Conservation (phyloP, 495 filamentous ascomycete genomes). For the Penicillium paradoxum region DNA sequence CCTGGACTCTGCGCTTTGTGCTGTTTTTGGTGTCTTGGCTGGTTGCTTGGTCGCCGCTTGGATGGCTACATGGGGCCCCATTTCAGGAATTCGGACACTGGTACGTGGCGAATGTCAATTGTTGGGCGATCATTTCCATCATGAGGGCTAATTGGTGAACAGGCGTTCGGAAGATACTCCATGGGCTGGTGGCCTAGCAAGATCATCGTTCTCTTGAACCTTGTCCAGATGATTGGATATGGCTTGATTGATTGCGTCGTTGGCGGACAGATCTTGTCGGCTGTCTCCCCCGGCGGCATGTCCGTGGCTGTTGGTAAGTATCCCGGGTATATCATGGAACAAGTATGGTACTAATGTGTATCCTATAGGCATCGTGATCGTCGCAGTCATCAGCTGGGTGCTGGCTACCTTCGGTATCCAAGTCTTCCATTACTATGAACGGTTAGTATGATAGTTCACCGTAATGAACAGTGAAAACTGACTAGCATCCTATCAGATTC, state of each 20-base stretch:
- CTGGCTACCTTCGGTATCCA: constrained; percentile 71
- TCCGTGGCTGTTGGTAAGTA: constrained; percentile 57
- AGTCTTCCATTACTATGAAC: constrained; percentile 67
- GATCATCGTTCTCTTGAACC: constrained; percentile 64
- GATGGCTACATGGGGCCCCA: constrained; percentile 68
- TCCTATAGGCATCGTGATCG: constrained; percentile 59
- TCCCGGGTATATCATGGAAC: neutral
- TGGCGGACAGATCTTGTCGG: constrained; percentile 69
- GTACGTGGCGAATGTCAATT: constrained; percentile 21
- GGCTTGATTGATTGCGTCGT: constrained; percentile 65
- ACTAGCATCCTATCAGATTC: constrained; percentile 37
- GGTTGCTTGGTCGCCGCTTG: constrained; percentile 59
- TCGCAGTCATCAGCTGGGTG: constrained; percentile 59
- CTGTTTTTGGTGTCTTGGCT: constrained; percentile 57
- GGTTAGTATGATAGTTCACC: constrained; percentile 32
- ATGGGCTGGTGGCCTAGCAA: constrained; percentile 83
- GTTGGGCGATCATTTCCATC: neutral
- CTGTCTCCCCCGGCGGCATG: constrained; percentile 58
- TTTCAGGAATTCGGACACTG: constrained; percentile 67
- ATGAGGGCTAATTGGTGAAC: constrained; percentile 7
- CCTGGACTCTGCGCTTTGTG: constrained; percentile 58
- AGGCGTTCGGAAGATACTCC: constrained; percentile 64
- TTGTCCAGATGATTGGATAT: constrained; percentile 70
- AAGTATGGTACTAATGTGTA: neutral
- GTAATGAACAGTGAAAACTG: neutral